These are phyloP conservation scores for Tulasnella calospora DNA, from an alignment of 768 basidiomycete genomes.

Conservation along the genomic window DNA sequence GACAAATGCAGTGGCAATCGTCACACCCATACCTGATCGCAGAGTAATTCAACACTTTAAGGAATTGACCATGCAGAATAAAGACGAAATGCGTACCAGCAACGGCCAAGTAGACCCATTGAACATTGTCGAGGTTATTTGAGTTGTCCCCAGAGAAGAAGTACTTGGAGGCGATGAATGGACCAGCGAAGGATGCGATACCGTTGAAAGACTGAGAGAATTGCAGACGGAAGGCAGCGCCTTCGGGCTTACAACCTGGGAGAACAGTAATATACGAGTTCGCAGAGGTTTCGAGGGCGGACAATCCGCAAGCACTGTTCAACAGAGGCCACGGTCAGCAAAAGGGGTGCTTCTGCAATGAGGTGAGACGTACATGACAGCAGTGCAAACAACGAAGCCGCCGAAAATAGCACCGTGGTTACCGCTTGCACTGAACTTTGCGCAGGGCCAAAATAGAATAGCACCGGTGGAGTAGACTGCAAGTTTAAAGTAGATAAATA, in stretches of 20 bases:
- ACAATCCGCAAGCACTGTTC: constrained; percentile 47
- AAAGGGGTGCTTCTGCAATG: neutral
- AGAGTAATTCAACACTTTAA: neutral
- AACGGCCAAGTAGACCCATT: constrained; percentile 38
- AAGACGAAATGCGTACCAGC: constrained; percentile 30
- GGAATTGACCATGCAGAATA: neutral
- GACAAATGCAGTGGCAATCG: constrained; percentile 36
- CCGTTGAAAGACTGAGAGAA: constrained; percentile 79
- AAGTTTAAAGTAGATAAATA: neutral
- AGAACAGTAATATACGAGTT: constrained; percentile 76
- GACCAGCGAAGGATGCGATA: constrained; percentile 61
- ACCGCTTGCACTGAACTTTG: constrained; percentile 46
- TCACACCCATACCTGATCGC: constrained; percentile 29
- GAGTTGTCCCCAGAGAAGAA: constrained; percentile 37
- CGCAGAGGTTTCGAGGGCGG: constrained; percentile 64
- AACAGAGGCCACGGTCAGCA: neutral
- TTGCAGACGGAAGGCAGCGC: constrained; percentile 56
- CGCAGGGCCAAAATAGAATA: constrained; percentile 75
- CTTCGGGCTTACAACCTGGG: constrained; percentile 56
- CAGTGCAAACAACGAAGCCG: constrained; percentile 70
- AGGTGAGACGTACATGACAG: constrained; percentile 51
- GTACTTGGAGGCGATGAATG: constrained; percentile 49
- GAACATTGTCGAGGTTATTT: constrained; percentile 35
- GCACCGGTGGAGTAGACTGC: constrained; percentile 46
- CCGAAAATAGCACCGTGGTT: constrained; percentile 45